Evolutionary conservation across 2,329 filamentous ascomycete species (phyloP).

Genomic region (Spiromastix sp.): DNA sequence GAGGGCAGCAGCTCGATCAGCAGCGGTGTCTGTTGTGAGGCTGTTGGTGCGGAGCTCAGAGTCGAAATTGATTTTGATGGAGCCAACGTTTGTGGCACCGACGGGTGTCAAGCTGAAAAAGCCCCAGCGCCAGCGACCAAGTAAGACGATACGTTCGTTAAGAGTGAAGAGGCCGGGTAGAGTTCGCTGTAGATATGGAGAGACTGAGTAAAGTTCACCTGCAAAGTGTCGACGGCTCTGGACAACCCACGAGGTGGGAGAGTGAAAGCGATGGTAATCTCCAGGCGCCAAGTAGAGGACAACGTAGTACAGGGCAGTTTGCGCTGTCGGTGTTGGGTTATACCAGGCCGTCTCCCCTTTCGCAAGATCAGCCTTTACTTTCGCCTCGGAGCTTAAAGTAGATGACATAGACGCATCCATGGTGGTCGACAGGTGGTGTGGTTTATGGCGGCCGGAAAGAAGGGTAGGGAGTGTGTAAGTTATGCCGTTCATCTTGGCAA

Average conservation of each 20-base stretch:
- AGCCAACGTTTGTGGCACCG: constrained; percentile 93
- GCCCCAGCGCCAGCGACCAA: constrained; percentile 91
- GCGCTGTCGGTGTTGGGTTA: constrained; percentile 50
- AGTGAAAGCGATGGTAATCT: constrained; percentile 98
- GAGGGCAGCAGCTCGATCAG: constrained; percentile 73
- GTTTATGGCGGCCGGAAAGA: constrained; percentile 56
- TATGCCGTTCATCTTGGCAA: constrained; percentile 88
- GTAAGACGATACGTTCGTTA: constrained; percentile 87
- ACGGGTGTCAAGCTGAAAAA: constrained; percentile 97
- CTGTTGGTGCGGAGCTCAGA: constrained; percentile 86
- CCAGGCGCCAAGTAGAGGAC: constrained; percentile 95
- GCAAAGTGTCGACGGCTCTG: constrained; percentile 94
- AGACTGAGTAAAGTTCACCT: constrained; percentile 89
- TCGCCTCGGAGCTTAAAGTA: constrained; percentile 62
- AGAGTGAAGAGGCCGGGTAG: constrained; percentile 90
- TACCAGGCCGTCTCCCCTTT: constrained; percentile 60
- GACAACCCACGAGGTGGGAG: constrained; percentile 88
- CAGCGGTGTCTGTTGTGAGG: constrained; percentile 82
- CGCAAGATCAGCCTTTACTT: constrained; percentile 76
- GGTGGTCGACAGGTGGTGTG: constrained; percentile 40
- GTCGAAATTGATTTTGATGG: constrained; percentile 96
- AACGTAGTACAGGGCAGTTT: constrained; percentile 72
- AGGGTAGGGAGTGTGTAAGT: constrained; percentile 85
- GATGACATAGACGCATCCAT: constrained; percentile 64
- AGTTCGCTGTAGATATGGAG: constrained; percentile 85